Conservation (phyloP, 164 flowering plant species). For the Annona squamosa region DNA sequence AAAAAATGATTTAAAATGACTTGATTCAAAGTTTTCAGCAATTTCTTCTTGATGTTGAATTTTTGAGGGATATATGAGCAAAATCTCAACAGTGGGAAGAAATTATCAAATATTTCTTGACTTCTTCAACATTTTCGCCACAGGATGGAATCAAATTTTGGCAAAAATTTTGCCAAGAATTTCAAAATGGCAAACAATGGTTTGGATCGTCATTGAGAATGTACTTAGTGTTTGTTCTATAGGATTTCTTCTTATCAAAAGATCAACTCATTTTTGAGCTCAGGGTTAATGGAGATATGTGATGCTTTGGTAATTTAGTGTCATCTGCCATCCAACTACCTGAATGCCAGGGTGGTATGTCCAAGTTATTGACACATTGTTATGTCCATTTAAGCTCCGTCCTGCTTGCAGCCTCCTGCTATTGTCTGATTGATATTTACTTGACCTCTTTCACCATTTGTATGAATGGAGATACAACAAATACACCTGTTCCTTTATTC, state of each 20-base stretch:
- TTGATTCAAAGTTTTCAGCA: no score
- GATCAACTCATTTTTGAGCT: neutral
- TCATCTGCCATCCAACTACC: neutral
- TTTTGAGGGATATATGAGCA: no score
- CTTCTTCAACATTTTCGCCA: no score
- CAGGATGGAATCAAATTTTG: no score
- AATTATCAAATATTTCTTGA: no score
- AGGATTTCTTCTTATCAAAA: neutral
- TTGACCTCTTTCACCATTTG: neutral
- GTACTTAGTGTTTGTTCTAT: neutral
- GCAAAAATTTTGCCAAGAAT: no score
- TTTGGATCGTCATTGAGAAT: no score
- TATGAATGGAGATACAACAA: neutral
- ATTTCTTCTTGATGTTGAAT: no score
- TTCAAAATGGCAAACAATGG: no score
- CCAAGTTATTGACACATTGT: neutral
- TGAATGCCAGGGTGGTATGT: neutral
- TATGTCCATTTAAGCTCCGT: neutral
- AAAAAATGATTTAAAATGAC: no score
- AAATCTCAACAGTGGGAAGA: no score
- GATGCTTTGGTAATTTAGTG: neutral
- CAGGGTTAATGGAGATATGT: neutral
- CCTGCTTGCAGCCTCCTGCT: neutral
- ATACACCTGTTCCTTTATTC: neutral
- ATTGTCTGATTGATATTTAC: neutral